These are phyloP conservation scores for Coemansia sp. DNA, from an alignment of 192 early-diverging fungal species.

Conservation along the genomic window DNA sequence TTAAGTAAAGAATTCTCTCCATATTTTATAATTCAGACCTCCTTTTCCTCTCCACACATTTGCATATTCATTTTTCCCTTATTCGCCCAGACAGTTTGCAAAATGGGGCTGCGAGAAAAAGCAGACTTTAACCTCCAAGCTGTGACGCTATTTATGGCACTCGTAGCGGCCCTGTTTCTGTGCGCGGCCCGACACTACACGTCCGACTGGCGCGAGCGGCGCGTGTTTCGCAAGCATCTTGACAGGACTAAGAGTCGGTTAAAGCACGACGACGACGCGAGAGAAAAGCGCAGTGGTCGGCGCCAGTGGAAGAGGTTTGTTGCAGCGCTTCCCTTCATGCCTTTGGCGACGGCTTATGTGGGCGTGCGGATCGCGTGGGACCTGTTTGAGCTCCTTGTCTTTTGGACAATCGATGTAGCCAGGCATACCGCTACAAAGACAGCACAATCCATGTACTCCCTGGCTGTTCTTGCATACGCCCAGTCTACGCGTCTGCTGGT, in stretches of 20 bases:
- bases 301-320: constrained; percentile 40
- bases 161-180: constrained; percentile 18
- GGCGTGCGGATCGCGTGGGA: constrained; percentile 37
- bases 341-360: constrained; percentile 44
- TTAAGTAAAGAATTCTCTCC: too few relatives aligned
- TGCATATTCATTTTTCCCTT: background rate
- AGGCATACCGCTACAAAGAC: constrained; percentile 2
- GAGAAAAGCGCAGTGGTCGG: background rate
- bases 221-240: constrained; percentile 34
- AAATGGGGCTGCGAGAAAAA: constrained; percentile 46
- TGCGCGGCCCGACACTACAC: constrained; percentile 33
- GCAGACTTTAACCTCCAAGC: constrained; percentile 39
- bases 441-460: background rate
- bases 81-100: background rate
- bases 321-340: constrained; percentile 42
- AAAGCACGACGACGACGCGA: background rate
- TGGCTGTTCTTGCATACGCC: background rate
- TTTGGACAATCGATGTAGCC: constrained; percentile 32
- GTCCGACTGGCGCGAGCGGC: constrained; percentile 44
- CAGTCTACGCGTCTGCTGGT: background rate
- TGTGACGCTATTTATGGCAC: constrained; percentile 21
- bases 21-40: background rate
- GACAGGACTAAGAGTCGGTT: constrained; percentile 23
- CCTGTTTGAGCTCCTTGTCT: constrained; percentile 43
- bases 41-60: background rate